Base-by-base conservation (phyloP, 768 basidiomycete genomes). In the Calocybe gangraenosa region DNA sequence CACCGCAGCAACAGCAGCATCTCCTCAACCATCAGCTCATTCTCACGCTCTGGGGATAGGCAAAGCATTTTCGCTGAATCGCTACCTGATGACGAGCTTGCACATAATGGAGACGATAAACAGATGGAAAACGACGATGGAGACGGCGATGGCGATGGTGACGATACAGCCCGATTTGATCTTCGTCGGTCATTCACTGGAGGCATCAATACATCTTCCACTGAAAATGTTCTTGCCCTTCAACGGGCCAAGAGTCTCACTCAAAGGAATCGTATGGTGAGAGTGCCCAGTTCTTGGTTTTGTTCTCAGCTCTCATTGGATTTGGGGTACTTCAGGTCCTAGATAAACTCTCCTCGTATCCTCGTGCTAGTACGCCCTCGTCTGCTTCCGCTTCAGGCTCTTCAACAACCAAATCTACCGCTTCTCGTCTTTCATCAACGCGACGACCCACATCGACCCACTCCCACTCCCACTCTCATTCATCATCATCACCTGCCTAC, bases 251-350 rank as follows among this genome's bases (percentile, higher is more conserved):
- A 75, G 65, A 86, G 71, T 48, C 69, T 90, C 38, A 77, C 82
- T 13, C 76, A 87, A 55, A 73, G 85, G 44, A 90, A 86, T 66
- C 76, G 82, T 55, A 73, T 83, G 75, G 87, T 87, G 57, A 56
- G 83, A 61, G 1, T n/a, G n/a, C n/a, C n/a, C n/a, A 11, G 11
- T 17, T 37, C 42, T 50, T 47, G 51, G 36, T 48, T 33, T 42
- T 37, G n/a, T 46, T 56, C 47, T 41, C 44, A 46, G 37, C 20
- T 48, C n/a, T n/a, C n/a, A 17, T 3, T 43, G 49, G 31, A 51
- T 33, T 44, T 47, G 51, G 59, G 48, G 18, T 34, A 13, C 40
- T 36, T 40, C 52, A 85, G 84, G 81, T 79, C 32, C 64, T 87
- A 40, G 80, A 85, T 61, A 87, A 84, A 64, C 75, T 89, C 23